These are phyloP conservation scores for Aureobasidium sp. DNA, from an alignment of 2,329 filamentous ascomycete species.

Conservation along the genomic window DNA sequence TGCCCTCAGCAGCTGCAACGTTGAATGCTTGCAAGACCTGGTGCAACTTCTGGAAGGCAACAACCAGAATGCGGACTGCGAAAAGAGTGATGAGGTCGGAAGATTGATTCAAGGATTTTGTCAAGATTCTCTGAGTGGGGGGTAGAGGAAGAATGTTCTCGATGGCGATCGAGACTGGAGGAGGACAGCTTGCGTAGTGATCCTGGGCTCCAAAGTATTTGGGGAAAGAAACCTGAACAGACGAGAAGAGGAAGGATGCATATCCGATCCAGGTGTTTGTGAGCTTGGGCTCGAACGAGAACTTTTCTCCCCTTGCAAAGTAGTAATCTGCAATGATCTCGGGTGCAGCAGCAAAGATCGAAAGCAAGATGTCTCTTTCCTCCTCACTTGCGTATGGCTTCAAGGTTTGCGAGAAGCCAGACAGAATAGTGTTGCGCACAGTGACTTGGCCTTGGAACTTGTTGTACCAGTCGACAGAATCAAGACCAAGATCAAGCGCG, in stretches of 20 bases:
- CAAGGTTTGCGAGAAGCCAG: constrained; percentile 70
- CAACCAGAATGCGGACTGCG: constrained; percentile 68
- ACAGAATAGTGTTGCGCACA: constrained; percentile 71
- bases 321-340: constrained; percentile 89
- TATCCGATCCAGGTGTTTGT: constrained; percentile 94
- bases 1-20: constrained; percentile 36
- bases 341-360: constrained; percentile 73
- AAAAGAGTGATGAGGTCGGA: constrained; percentile 79
- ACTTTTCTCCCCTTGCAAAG: constrained; percentile 55
- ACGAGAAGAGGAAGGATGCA: constrained; percentile 77
- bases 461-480: constrained; percentile 52
- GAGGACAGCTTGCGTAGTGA: constrained; percentile 60
- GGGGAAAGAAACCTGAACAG: constrained; percentile 68
- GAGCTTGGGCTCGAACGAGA: constrained; percentile 78
- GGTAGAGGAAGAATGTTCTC: constrained; percentile 83
- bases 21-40: constrained; percentile 56
- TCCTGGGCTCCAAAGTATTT: constrained; percentile 61
- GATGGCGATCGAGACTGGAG: constrained; percentile 69
- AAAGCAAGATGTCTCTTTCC: constrained; percentile 73
- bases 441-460: constrained; percentile 60
- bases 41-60: constrained; percentile 72
- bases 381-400: constrained; percentile 75
- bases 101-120: constrained; percentile 70
- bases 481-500: constrained; percentile 61
- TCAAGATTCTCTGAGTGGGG: constrained; percentile 70